A percentile compares a stretch with the other conserved stretches of the same genome.
phyloP scores from a whole-genome alignment of 2,329 filamentous ascomycete genomes.

The Fusarium decemcellulare region DNA sequence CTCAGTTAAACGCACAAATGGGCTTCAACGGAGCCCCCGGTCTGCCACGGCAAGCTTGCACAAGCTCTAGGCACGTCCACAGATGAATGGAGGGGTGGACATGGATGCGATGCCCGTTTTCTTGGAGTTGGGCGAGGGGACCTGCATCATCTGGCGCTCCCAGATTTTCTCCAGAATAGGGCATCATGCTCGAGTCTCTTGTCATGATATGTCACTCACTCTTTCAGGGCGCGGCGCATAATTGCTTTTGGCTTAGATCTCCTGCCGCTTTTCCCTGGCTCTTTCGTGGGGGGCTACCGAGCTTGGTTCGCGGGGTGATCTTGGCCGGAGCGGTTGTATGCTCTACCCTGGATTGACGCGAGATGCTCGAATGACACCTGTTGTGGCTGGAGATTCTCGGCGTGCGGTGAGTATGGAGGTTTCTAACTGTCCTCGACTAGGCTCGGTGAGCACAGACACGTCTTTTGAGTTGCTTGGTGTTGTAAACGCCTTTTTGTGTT shows the following conservation, averaged over 20 bases:
- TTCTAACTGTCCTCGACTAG: slow-evolving; percentile 12
- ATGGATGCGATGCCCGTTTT: background rate
- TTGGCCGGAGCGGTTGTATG: slow-evolving; percentile 14
- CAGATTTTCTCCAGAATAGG: slow-evolving; percentile 6
- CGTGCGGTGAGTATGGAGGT: slow-evolving; percentile 16
- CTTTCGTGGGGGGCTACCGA: background rate
- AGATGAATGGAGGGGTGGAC: background rate
- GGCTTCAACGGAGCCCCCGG: slow-evolving; percentile 21
- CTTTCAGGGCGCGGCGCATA: slow-evolving; percentile 17
- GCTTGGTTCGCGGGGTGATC: slow-evolving; percentile 37
- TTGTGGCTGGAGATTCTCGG: slow-evolving; percentile 4
- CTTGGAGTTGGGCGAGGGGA: slow-evolving; percentile 17
- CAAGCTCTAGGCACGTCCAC: slow-evolving; percentile 1
- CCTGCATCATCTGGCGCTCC: slow-evolving; percentile 23
- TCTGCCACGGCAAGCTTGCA: slow-evolving; percentile 1
- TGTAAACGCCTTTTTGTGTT: background rate
- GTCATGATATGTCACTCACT: slow-evolving; percentile 20
- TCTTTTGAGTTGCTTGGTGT: background rate
- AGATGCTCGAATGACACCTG: slow-evolving; percentile 9
- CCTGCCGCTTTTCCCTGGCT: slow-evolving; percentile 19
- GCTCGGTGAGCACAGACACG: slow-evolving; percentile 4
- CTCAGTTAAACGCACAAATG: slow-evolving; percentile 48
- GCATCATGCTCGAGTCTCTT: slow-evolving; percentile 16
- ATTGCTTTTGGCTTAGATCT: slow-evolving; percentile 34
- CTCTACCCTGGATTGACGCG: slow-evolving; percentile 13